phyloP scores from a whole-genome alignment of 2,329 filamentous ascomycete species.

The Ceratocystis destructans region DNA sequence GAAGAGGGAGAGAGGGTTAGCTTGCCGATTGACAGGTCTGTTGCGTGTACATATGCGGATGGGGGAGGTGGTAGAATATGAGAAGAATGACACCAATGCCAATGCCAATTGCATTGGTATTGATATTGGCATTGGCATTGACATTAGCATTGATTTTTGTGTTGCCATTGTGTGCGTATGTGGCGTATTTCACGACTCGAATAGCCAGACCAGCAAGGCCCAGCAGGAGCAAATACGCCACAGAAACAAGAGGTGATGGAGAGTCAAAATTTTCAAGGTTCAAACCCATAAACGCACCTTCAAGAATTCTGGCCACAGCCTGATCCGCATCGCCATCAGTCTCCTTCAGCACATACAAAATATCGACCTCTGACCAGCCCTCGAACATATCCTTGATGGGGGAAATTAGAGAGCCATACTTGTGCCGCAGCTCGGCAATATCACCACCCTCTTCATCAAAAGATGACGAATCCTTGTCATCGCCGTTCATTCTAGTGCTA shows the following conservation, averaged over 20 bases:
- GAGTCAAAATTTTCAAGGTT: neutral
- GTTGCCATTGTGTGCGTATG: neutral
- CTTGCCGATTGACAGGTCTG: neutral
- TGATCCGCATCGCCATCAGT: slow-evolving; percentile 63
- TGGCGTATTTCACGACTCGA: neutral
- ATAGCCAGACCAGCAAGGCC: neutral
- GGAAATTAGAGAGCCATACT: slow-evolving; percentile 64
- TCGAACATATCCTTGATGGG: slow-evolving; percentile 87
- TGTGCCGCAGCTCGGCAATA: slow-evolving; percentile 81
- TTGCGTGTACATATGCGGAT: neutral
- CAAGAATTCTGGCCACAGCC: slow-evolving; percentile 64
- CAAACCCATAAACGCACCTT: slow-evolving; percentile 41
- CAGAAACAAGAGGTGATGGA: neutral
- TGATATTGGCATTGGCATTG: no score
- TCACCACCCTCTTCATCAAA: slow-evolving; percentile 68
- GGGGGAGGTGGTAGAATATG: neutral
- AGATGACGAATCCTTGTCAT: slow-evolving; percentile 47
- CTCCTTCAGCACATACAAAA: slow-evolving; percentile 86
- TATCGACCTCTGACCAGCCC: slow-evolving; percentile 89
- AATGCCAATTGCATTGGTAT: neutral
- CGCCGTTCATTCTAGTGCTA: slow-evolving; percentile 51
- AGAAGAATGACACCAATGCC: neutral
- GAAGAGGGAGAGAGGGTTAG: slow-evolving; percentile 16
- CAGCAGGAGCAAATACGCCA: neutral
- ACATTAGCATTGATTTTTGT: no score